Evolutionary conservation across 1,284 basidiomycete genomes (phyloP), one percentile per base, ranked within the genome.

Genomic region (Irpex sp.): DNA sequence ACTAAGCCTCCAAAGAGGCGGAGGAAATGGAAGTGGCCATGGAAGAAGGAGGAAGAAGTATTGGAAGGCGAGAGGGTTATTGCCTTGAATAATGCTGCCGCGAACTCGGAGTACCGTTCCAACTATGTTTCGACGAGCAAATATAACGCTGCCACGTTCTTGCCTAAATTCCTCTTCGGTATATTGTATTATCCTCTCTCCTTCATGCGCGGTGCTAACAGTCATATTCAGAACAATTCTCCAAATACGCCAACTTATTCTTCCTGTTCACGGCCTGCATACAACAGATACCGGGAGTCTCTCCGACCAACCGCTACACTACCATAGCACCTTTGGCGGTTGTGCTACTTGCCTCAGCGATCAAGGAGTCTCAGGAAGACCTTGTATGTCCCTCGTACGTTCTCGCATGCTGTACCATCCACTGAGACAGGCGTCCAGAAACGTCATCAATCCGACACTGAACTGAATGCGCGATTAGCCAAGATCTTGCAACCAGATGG

Each of bases 211-310:
- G 16, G 45, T 48, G 21, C 48, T 42, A 23, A 56, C 23, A 18
- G 35, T 33, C 42, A 19, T 12, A 36, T 3, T n/a, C 49, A 90
- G 95, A 98, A 74, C 95, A 98, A 87, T 97, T 98, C 81, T 94
- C 92, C 65, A 96, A 97, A 47, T 59, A 59, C 72, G 97, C 97
- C 68, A 99, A 99, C 74, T 65, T 99, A 64, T 99, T 99, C 82
- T 99, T 99, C 84, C 81, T 99, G 63, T 99, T 99, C 80, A 99
- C 96, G 42, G 95, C 95, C 28, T 92, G 87, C 75, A 98, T 99
- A 60, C 96, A 99, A 74, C 97, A 99, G 78, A 96, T 99, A 66
- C 97, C 97, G 9, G 92, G 87, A 67, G 97, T 99, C 5, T 99
- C 96, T 2, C 97, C 97, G 8, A 99, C 96, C 3, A 96, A 98